Conservation (phyloP, 2,329 filamentous ascomycete genomes). For the Chaetomiaceae sp. region DNA sequence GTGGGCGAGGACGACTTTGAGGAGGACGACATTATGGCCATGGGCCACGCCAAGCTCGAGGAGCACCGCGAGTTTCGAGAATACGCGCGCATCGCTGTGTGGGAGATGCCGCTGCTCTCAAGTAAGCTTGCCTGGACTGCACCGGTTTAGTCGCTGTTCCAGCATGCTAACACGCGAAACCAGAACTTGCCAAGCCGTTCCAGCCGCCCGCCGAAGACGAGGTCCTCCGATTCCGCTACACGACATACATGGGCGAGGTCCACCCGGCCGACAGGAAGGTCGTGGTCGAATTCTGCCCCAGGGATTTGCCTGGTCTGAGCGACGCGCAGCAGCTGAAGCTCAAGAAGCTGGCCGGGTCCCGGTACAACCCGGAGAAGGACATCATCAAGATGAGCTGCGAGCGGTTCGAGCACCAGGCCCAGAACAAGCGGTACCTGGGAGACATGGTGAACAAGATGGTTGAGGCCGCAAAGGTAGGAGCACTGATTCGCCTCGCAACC, state of each 20-base stretch:
- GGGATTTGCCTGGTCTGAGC: constrained; percentile 63
- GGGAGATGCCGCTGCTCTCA: constrained; percentile 90
- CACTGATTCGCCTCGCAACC: neutral
- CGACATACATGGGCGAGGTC: constrained; percentile 88
- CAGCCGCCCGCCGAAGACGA: constrained; percentile 60
- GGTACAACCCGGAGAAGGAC: constrained; percentile 82
- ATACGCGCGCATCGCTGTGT: constrained; percentile 80
- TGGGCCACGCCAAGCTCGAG: constrained; percentile 83
- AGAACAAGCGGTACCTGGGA: constrained; percentile 94
- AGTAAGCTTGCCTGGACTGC: constrained; percentile 52
- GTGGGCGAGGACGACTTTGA: constrained; percentile 60
- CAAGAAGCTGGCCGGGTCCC: constrained; percentile 76
- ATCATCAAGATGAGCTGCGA: constrained; percentile 88
- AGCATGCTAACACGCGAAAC: constrained; percentile 18
- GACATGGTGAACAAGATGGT: constrained; percentile 73
- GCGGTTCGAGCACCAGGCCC: constrained; percentile 78
- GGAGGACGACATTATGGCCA: constrained; percentile 77
- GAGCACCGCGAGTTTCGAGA: constrained; percentile 83
- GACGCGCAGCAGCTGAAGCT: constrained; percentile 70
- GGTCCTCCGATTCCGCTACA: constrained; percentile 91
- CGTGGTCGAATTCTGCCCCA: constrained; percentile 79
- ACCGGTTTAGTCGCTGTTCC: neutral
- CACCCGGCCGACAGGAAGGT: constrained; percentile 93
- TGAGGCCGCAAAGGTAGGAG: constrained; percentile 61
- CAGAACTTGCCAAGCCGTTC: constrained; percentile 83